Percentiles rank a stretch among this genome's conserved stretches.
phyloP scores from a whole-genome alignment of 2,329 filamentous ascomycete genomes.

The Monosporascus ibericus region DNA sequence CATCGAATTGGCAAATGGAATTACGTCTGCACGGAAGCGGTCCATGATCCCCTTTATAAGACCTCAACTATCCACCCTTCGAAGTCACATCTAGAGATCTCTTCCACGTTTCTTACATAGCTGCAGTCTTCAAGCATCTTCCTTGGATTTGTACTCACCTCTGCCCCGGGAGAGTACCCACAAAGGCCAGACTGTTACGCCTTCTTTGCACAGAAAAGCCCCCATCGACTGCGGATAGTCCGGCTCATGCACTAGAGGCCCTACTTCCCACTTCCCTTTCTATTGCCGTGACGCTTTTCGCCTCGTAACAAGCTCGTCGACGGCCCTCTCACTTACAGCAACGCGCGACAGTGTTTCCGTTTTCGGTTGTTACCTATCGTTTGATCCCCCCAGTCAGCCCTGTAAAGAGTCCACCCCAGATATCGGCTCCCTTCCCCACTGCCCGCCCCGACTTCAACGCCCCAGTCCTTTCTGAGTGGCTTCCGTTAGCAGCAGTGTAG shows the following conservation, averaged over 20 bases:
- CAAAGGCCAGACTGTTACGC: not conserved
- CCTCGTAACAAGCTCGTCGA: not conserved
- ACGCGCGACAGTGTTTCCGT: no score
- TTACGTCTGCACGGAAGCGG: not conserved
- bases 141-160: constrained; percentile 2
- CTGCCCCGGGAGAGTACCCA: not conserved
- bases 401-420: not conserved
- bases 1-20: not conserved
- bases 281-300: no score
- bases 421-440: not conserved
- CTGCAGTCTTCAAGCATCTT: constrained; percentile 9
- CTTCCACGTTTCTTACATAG: not conserved
- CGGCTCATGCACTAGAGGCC: no score
- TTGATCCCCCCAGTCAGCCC: not conserved
- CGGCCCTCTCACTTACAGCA: no score
- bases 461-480: constrained; percentile 11
- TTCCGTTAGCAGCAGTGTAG: constrained; percentile 15
- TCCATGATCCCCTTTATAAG: not conserved
- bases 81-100: constrained; percentile 1
- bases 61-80: not conserved
- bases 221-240: not conserved
- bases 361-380: not conserved
- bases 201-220: not conserved
- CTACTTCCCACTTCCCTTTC: no score
- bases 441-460: constrained; percentile 6